Conservation (phyloP, 306 rosid species). For the Crataegus laevigata region DNA sequence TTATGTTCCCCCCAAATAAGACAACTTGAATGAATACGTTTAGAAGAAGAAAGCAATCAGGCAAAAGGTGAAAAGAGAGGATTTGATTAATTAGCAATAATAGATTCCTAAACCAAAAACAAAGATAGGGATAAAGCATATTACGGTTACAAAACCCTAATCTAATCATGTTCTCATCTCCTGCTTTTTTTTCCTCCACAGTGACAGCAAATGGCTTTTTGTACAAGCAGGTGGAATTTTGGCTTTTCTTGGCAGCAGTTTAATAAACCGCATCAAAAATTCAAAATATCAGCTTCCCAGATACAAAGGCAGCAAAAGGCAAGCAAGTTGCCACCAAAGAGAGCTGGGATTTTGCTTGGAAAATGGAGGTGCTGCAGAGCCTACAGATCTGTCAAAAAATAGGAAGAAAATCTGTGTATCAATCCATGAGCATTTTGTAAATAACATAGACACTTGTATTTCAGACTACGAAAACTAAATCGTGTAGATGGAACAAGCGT, state of each 20-base stretch:
- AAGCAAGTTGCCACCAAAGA: slow-evolving; percentile 32
- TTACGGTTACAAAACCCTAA: slow-evolving; percentile 29
- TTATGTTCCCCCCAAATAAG: neutral
- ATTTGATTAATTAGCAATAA: slow-evolving; percentile 15
- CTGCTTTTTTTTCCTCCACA: slow-evolving; percentile 10
- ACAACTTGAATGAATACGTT: neutral
- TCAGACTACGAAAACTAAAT: neutral
- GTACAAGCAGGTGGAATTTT: neutral
- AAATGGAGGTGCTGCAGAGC: slow-evolving; percentile 38
- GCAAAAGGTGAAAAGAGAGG: slow-evolving; percentile 7
- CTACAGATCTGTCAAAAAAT: slow-evolving; percentile 34
- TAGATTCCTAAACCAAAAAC: slow-evolving; percentile 55
- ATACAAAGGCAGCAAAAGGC: slow-evolving; percentile 34
- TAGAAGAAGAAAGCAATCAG: neutral
- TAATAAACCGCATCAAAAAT: neutral
- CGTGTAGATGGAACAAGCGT: slow-evolving; percentile 8
- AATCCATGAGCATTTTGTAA: neutral
- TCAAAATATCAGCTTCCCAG: slow-evolving; percentile 40
- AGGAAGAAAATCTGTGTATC: neutral
- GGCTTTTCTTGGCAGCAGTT: neutral
- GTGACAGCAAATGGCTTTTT: neutral
- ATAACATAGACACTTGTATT: neutral
- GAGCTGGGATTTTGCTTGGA: slow-evolving; percentile 19
- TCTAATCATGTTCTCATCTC: slow-evolving; percentile 19
- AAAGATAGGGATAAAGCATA: slow-evolving; percentile 59